Conservation (phyloP, 2,329 filamentous ascomycete genomes). For the Fonsecaea multimorphosa region DNA sequence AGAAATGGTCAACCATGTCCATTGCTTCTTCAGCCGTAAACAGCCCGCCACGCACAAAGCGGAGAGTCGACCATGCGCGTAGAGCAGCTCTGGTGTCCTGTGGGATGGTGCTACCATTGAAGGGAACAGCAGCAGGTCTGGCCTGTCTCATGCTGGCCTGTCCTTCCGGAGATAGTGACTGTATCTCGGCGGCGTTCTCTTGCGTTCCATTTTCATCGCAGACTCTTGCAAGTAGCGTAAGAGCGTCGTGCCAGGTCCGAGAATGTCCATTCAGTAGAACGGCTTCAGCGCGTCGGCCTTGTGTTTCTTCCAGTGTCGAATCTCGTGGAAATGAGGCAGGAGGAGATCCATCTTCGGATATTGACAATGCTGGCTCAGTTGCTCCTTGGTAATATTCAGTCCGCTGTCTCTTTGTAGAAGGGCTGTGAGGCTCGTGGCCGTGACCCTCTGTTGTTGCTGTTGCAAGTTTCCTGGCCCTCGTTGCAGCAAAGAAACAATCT, state of each 20-base stretch:
- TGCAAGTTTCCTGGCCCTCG: background rate
- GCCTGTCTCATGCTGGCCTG: conserved; percentile 4
- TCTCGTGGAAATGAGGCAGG: background rate
- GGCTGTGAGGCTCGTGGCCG: background rate
- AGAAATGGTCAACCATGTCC: conserved; percentile 15
- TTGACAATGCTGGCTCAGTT: conserved; percentile 1
- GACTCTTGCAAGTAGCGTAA: conserved; percentile 8
- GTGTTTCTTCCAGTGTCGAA: background rate
- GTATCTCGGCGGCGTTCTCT: background rate
- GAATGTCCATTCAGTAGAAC: conserved; percentile 9
- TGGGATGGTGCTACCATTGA: background rate
- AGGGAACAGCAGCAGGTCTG: conserved; percentile 5
- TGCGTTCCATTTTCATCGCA: conserved; percentile 7
- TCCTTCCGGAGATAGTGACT: conserved; percentile 8
- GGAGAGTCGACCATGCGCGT: conserved; percentile 6
- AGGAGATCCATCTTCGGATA: conserved; percentile 5
- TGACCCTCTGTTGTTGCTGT: background rate
- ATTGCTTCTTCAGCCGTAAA: conserved; percentile 13
- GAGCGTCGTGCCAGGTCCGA: conserved; percentile 11
- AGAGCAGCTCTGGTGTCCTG: conserved; percentile 3
- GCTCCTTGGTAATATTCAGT: conserved; percentile 7
- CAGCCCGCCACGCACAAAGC: conserved; percentile 9
- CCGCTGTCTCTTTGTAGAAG: conserved; percentile 7
- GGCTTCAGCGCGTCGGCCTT: conserved; percentile 8
- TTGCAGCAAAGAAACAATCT: conserved; percentile 8